Percentiles rank a stretch among this genome's conserved stretches.
These are phyloP conservation scores for Triticum monococcum DNA, from an alignment of 176 grass and related monocot genomes.

Conservation along the genomic window DNA sequence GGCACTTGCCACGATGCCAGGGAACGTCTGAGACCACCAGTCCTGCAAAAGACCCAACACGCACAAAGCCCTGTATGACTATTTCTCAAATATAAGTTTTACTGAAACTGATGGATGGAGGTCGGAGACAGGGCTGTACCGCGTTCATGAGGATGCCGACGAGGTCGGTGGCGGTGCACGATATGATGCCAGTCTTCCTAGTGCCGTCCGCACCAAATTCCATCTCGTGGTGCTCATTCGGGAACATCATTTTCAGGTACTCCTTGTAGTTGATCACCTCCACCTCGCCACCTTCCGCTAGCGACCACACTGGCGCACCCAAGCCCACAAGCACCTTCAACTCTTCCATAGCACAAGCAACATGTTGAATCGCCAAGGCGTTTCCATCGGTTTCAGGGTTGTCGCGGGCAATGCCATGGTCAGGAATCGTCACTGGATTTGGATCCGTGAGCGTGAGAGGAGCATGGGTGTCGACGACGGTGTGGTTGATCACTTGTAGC, in stretches of 20 bases:
- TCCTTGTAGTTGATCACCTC: background rate
- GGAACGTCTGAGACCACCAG: conserved; percentile 5
- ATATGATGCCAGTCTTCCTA: background rate
- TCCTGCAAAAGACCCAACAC: background rate
- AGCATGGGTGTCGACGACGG: background rate
- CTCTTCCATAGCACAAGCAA: background rate
- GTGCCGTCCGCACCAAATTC: background rate
- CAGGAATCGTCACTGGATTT: background rate
- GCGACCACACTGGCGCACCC: background rate
- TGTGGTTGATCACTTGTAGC: background rate
- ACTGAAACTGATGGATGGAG: background rate
- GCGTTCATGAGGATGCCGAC: background rate
- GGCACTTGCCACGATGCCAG: background rate
- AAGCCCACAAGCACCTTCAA: background rate
- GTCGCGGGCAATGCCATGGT: background rate
- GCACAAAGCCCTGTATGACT: too few relatives aligned
- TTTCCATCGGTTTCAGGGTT: background rate
- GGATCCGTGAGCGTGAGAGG: background rate
- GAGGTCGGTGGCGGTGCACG: background rate
- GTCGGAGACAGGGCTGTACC: background rate
- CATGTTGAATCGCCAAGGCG: background rate
- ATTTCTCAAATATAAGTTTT: background rate
- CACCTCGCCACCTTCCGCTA: background rate
- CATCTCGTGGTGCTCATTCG: background rate
- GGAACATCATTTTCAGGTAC: background rate